Evolutionary conservation across 257 asterid species (phyloP).

Genomic region (Voacanga thouarsii): DNA sequence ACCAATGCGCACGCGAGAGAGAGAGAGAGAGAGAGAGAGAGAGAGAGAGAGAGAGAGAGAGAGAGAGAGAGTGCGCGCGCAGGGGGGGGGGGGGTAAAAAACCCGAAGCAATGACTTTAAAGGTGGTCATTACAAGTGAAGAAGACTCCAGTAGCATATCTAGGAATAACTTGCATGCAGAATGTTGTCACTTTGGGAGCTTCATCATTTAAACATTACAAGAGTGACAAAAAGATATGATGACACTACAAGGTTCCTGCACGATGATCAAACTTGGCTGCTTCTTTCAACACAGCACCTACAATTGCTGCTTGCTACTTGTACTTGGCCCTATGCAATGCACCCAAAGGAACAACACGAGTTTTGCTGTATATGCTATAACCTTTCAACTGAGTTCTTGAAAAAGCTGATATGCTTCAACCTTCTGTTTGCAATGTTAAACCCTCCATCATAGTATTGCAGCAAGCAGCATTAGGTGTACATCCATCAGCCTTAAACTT

Average conservation of each 20-base stretch:
- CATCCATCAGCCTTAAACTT: slow-evolving; percentile 71
- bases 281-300: slow-evolving; percentile 71
- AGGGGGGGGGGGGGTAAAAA: no score
- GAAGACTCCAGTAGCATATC: not conserved
- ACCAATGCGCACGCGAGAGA: no score
- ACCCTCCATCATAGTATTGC: slow-evolving; percentile 74
- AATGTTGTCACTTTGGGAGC: not conserved
- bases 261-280: slow-evolving; percentile 69
- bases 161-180: not conserved
- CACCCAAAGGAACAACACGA: slow-evolving; percentile 74
- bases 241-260: slow-evolving; percentile 38
- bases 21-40: not conserved
- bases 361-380: slow-evolving; percentile 61
- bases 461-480: slow-evolving; percentile 71
- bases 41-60: not conserved
- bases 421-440: slow-evolving; percentile 56
- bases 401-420: slow-evolving; percentile 65
- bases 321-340: slow-evolving; percentile 75
- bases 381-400: slow-evolving; percentile 67
- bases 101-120: not conserved
- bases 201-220: not conserved
- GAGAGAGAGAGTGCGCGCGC: not conserved
- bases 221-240: not conserved
- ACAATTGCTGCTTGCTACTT: slow-evolving; percentile 81
- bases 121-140: not conserved